Conservation (phyloP, 2,329 filamentous ascomycete genomes). For the Hymenotorrendiella dingleyae region DNA sequence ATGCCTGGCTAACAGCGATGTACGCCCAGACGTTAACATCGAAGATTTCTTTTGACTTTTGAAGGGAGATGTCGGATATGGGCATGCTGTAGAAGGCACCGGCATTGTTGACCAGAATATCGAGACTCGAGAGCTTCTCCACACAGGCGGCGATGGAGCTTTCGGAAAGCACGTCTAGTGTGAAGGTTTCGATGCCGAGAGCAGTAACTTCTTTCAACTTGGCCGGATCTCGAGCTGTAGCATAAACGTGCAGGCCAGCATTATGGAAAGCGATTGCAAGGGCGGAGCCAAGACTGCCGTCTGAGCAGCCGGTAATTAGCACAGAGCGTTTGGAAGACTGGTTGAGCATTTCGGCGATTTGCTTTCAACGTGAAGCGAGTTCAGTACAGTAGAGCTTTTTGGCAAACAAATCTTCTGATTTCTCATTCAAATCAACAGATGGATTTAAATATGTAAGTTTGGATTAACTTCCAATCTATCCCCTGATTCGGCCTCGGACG, state of each 20-base stretch:
- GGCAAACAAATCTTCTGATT: too few relatives aligned
- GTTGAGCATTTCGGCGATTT: too few relatives aligned
- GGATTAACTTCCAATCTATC: too few relatives aligned
- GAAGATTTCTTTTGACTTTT: conserved; percentile 28
- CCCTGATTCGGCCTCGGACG: too few relatives aligned
- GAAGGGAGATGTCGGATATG: conserved; percentile 27
- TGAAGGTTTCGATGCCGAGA: conserved; percentile 30
- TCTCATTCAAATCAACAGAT: too few relatives aligned
- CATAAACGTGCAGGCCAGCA: conserved; percentile 34
- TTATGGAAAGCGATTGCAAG: conserved; percentile 35
- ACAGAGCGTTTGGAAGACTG: conserved; percentile 14
- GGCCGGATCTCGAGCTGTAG: conserved; percentile 33
- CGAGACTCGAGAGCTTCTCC: conserved; percentile 27
- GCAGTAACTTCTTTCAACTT: conserved; percentile 27
- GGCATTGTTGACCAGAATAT: conserved; percentile 42
- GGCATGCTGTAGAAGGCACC: conserved; percentile 32
- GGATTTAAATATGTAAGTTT: too few relatives aligned
- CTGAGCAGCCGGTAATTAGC: conserved; percentile 36
- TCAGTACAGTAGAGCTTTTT: too few relatives aligned
- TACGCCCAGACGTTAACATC: conserved; percentile 31
- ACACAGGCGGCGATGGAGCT: conserved; percentile 31
- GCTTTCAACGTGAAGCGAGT: too few relatives aligned
- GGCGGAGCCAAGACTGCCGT: conserved; percentile 35
- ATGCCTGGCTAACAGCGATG: conserved; percentile 31
- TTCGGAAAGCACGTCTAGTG: conserved; percentile 35